Percentiles rank a stretch among this genome's conserved stretches.
phyloP scores from a whole-genome alignment of 75 land plant species.

The Pinus taeda region DNA sequence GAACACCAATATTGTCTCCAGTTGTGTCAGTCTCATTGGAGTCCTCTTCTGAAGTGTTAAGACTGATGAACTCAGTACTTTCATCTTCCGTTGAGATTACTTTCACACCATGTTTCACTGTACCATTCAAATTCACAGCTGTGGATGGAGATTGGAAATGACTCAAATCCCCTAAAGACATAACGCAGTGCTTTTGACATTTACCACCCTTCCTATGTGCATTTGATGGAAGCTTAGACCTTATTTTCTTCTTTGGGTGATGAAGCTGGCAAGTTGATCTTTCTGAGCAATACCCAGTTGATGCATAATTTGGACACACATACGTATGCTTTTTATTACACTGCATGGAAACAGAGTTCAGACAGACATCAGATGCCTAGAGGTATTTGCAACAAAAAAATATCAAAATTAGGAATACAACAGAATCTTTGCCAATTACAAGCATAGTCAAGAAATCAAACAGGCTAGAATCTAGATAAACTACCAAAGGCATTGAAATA shows the following conservation, averaged over 20 bases:
- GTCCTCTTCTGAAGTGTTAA: background rate
- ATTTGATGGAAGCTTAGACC: slow-evolving; percentile 27
- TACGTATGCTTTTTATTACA: slow-evolving; percentile 96
- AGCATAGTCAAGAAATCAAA: no score
- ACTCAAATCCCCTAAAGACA: slow-evolving; percentile 32
- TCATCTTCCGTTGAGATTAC: background rate
- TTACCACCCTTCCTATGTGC: slow-evolving; percentile 12
- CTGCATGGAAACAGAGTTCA: slow-evolving; percentile 35
- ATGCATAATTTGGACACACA: slow-evolving; percentile 68
- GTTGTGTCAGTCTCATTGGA: background rate
- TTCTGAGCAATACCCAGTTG: slow-evolving; percentile 65
- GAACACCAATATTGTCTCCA: background rate
- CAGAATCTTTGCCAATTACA: no score
- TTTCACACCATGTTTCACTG: background rate
- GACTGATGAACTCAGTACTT: slow-evolving; percentile 13
- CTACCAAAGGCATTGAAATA: no score
- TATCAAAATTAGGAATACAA: no score
- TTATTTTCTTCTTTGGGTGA: slow-evolving; percentile 68
- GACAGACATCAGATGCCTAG: background rate
- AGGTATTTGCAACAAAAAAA: background rate
- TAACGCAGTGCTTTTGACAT: slow-evolving; percentile 47
- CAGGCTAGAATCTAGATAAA: no score
- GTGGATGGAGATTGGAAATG: background rate
- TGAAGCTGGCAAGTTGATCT: slow-evolving; percentile 78
- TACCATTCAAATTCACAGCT: background rate